phyloP scores from a whole-genome alignment of 768 basidiomycete genomes.

The Amylocystis lapponica region DNA sequence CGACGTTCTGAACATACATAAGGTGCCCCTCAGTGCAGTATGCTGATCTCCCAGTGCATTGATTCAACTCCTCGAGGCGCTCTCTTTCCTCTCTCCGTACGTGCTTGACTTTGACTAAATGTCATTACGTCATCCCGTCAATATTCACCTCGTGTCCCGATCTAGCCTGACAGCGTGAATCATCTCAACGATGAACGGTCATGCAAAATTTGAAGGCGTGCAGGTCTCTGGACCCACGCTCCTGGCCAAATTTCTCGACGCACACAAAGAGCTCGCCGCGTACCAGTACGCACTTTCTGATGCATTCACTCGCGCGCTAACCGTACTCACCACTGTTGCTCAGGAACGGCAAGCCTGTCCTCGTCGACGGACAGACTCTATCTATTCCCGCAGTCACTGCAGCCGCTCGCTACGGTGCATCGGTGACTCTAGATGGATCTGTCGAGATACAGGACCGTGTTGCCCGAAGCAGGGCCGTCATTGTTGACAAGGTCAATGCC shows the following conservation, averaged over 20 bases:
- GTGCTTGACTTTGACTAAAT: no score
- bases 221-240: slow-evolving; percentile 24
- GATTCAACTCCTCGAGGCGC: no score
- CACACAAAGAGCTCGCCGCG: slow-evolving; percentile 55
- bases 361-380: slow-evolving; percentile 63
- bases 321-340: background rate
- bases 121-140: no score
- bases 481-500: slow-evolving; percentile 58
- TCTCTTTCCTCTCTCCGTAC: no score
- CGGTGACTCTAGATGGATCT: slow-evolving; percentile 46
- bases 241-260: slow-evolving; percentile 50
- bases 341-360: slow-evolving; percentile 57
- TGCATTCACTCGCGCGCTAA: background rate
- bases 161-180: no score
- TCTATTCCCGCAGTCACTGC: slow-evolving; percentile 74
- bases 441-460: slow-evolving; percentile 45
- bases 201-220: background rate
- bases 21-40: no score
- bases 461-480: slow-evolving; percentile 53
- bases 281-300: slow-evolving; percentile 45
- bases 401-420: slow-evolving; percentile 54
- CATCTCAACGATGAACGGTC: background rate
- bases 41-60: no score
- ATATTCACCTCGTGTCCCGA: no score
- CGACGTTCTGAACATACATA: no score